Base-by-base conservation (phyloP, 2,329 filamentous ascomycete genomes). In the Fusarium oxysporum region DNA sequence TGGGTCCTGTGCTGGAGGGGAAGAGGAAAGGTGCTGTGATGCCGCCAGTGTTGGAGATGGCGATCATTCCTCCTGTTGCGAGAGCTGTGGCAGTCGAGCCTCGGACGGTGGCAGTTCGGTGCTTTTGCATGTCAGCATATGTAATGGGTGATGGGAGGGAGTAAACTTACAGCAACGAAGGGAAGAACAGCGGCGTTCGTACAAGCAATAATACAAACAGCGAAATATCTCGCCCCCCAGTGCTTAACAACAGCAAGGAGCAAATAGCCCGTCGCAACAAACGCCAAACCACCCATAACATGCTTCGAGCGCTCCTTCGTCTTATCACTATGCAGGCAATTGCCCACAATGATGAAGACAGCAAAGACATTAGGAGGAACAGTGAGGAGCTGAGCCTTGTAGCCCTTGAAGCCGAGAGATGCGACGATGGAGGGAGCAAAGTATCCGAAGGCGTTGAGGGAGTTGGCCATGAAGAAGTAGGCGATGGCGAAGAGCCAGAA, bases 341-440 rank as follows among this genome's bases (percentile, higher is more conserved):
- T 73, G 23, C 80, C 75, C 8, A 82, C 68, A 13, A 80, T 78
- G 56, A 82, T 69, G 33, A 82, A 77, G 14, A 82, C 77, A 16
- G 80, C 79, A 55, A 81, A 78, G 32, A 82, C 80, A 30, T 82
- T 82, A 5, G 81, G 81, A 6, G 81, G 81, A 1, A 82, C 80
- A 3, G 80, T 82, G 25, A 82, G 70, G 7, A 82, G 72, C 63
- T 82, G 81, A 6, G 80, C 81, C n/a, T 76, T 59, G 55, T 81
- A 69, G 3, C 77, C 78, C 28, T 71, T 67, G 65, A 81, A 82
- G 21, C 81, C 81, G 16, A 82, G 79, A 5, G 78, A 76, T 23
- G 80, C 73, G 28, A 82, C 77, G 32, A 82, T 82, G 2, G 81
- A 79, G 5, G 81, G 81, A 1, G 78, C 76, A 38, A 82, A 82